These are phyloP conservation scores for Barnettozyma sp. DNA, from an alignment of 805 yeast genomes.

Conservation along the genomic window DNA sequence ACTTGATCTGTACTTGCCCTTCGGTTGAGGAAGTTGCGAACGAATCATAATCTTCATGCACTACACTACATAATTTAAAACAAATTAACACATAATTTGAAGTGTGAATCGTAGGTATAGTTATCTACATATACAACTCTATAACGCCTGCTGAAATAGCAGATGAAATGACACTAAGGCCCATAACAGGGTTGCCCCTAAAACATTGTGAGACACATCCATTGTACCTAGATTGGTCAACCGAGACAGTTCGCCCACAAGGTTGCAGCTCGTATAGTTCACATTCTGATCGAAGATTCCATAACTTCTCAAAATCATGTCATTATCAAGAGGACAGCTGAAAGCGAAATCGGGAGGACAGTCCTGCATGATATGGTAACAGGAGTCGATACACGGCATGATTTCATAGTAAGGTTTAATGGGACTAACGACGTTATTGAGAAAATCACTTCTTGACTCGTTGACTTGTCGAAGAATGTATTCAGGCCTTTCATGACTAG, in stretches of 20 bases:
- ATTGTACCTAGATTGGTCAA: neutral
- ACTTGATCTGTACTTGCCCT: slow-evolving; percentile 91
- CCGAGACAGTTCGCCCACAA: slow-evolving; percentile 26
- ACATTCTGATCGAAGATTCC: slow-evolving; percentile 16
- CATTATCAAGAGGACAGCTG: slow-evolving; percentile 49
- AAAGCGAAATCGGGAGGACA: slow-evolving; percentile 79
- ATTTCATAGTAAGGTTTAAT: slow-evolving; percentile 63
- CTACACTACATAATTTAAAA: too few relatives aligned
- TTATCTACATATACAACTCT: too few relatives aligned
- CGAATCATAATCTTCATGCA: slow-evolving; percentile 11
- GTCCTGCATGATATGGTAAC: slow-evolving; percentile 70
- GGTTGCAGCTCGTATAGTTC: slow-evolving; percentile 35
- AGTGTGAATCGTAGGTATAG: too few relatives aligned
- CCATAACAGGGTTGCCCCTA: slow-evolving; percentile 1
- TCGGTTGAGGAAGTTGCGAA: slow-evolving; percentile 66
- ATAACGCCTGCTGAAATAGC: too few relatives aligned
- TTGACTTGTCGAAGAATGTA: slow-evolving; percentile 40
- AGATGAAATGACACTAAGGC: too few relatives aligned
- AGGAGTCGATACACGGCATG: slow-evolving; percentile 78
- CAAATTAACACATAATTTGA: too few relatives aligned
- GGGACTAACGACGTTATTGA: slow-evolving; percentile 50
- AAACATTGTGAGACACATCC: too few relatives aligned
- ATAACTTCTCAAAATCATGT: slow-evolving; percentile 27
- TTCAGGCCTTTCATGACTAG: slow-evolving; percentile 40
- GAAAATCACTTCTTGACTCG: slow-evolving; percentile 52